Base-by-base conservation (phyloP, 2,329 filamentous ascomycete genomes). In the Aspergillus sclerotialis region DNA sequence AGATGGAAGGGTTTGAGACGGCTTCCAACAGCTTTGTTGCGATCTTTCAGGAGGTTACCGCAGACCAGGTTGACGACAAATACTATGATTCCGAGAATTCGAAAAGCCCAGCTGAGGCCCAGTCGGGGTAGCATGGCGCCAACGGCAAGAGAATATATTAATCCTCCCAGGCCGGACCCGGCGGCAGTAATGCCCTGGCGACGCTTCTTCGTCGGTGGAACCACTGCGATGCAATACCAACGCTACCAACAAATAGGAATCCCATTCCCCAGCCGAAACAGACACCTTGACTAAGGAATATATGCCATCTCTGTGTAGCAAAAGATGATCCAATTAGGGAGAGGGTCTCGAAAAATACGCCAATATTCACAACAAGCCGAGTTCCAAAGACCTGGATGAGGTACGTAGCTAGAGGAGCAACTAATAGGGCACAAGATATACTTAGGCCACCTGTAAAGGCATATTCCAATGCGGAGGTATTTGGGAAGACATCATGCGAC, bases 241-340 rank as follows among this genome's bases (percentile, higher is more conserved):
- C 72, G 14, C 63, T 68, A 6, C 69, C 74, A 3, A 76, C 73
- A 45, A 78, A 79, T 2, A 78, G 57, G 40, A 79, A 78, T 0
- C 76, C 76, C 70, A 80, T 76, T 0, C 76, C 76, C 49, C 69
- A 68, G 11, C 76, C 76, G 46, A 80, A 79, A 44, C 74, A 78
- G 7, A 79, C 58, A 2, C 76, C 76, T 44, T 80, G 76, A 26
- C 64, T 67, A 2, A 80, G 64, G 41, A 78, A 76, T 7, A 80
- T 61, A 16, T 80, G 75, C 73, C 75, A 80, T 44, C 75, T 73
- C 17, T 68, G 45, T 1, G 46, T 65, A 9, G 73, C 70, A 42
- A 79, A 80, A 11, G 67, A 72, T 3, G 75, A 72, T 4, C 68
- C 69, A 30, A 80, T 72, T 17, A 79, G 63, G 14, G 70, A 70